Evolutionary conservation across 2,329 filamentous ascomycete genomes (phyloP).

Genomic region (Pyricularia sp.): DNA sequence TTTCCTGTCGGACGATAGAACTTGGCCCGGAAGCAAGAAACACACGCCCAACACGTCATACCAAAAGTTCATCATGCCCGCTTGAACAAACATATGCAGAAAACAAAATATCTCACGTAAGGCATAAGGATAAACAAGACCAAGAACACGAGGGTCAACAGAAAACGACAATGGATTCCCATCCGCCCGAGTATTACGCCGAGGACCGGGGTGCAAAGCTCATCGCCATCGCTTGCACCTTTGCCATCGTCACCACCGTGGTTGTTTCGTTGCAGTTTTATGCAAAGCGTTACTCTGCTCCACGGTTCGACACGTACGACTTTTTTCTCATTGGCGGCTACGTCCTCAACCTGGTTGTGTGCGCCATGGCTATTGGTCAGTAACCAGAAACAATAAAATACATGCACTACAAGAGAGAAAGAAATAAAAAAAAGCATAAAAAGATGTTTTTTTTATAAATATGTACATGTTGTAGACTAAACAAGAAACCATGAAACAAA

Average conservation of each 20-base stretch:
- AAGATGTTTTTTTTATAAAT: too few relatives aligned
- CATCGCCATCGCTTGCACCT: slow-evolving; percentile 14
- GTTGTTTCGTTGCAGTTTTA: slow-evolving; percentile 11
- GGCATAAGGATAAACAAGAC: too few relatives aligned
- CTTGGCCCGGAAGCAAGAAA: too few relatives aligned
- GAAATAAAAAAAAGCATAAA: background rate
- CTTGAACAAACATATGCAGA: too few relatives aligned
- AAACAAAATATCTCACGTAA: too few relatives aligned
- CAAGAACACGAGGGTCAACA: too few relatives aligned
- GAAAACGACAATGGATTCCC: background rate
- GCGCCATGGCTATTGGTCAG: slow-evolving; percentile 12
- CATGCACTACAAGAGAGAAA: too few relatives aligned
- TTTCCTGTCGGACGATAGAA: too few relatives aligned
- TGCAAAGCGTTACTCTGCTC: slow-evolving; percentile 11
- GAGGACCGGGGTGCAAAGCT: slow-evolving; percentile 5
- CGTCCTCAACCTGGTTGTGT: slow-evolving; percentile 14
- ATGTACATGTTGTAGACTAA: background rate
- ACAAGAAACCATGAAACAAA: background rate
- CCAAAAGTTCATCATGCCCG: too few relatives aligned
- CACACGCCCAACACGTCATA: too few relatives aligned
- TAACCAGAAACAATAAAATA: background rate
- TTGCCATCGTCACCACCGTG: slow-evolving; percentile 10
- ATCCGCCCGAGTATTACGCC: background rate
- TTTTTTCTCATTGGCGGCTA: slow-evolving; percentile 12
- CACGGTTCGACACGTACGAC: slow-evolving; percentile 10